These are phyloP conservation scores for Syzygium malaccense DNA, from an alignment of 441 rosid genomes.

Conservation along the genomic window DNA sequence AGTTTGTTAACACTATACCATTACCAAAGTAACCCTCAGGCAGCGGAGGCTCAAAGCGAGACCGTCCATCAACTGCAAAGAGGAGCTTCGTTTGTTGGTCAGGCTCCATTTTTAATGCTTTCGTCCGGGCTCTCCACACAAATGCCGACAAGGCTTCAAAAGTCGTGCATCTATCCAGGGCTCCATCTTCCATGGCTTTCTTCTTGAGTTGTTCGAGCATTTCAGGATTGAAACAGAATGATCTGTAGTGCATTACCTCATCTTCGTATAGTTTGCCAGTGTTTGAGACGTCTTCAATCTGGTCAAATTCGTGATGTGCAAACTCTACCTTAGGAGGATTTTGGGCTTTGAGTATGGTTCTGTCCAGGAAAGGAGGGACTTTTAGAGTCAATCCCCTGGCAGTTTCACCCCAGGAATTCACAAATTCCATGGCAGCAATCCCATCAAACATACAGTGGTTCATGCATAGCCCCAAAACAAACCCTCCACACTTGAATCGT, in stretches of 20 bases:
- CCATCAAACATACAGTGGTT: slow-evolving; percentile 88
- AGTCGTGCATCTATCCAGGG: slow-evolving; percentile 41
- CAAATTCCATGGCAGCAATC: slow-evolving; percentile 73
- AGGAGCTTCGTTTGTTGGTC: slow-evolving; percentile 67
- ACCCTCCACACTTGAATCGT: slow-evolving; percentile 73
- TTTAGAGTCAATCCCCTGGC: slow-evolving; percentile 59
- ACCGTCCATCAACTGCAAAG: slow-evolving; percentile 75
- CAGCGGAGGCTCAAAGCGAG: slow-evolving; percentile 51
- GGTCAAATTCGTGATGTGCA: slow-evolving; percentile 60
- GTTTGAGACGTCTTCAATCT: slow-evolving; percentile 56
- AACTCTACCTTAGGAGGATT: slow-evolving; percentile 46
- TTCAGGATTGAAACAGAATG: slow-evolving; percentile 53
- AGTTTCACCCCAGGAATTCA: slow-evolving; percentile 78
- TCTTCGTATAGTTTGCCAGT: slow-evolving; percentile 45
- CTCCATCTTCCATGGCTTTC: slow-evolving; percentile 35
- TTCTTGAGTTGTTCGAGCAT: slow-evolving; percentile 51
- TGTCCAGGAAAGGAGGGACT: slow-evolving; percentile 53
- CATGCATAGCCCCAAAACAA: slow-evolving; percentile 61
- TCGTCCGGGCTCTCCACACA: slow-evolving; percentile 68
- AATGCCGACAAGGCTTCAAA: slow-evolving; percentile 72
- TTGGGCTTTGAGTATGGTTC: slow-evolving; percentile 48
- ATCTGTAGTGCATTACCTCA: slow-evolving; percentile 40
- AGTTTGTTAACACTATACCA: slow-evolving; percentile 58
- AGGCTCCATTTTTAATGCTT: slow-evolving; percentile 48
- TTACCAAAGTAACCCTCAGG: slow-evolving; percentile 72